These are phyloP conservation scores for Colletotrichum sp. DNA, from an alignment of 2,329 filamentous ascomycete genomes.

Conservation along the genomic window DNA sequence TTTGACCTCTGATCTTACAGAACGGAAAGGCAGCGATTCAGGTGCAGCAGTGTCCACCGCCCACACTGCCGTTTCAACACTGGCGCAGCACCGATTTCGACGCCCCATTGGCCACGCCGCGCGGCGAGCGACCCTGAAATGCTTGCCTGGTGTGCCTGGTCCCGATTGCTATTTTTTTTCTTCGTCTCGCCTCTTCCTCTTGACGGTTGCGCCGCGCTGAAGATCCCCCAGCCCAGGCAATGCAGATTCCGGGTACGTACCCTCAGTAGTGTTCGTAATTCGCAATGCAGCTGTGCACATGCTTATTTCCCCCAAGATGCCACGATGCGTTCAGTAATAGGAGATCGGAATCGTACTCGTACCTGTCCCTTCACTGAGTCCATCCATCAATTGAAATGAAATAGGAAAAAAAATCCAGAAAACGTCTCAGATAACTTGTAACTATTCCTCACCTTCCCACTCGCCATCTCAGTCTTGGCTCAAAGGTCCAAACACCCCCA, in stretches of 20 bases:
- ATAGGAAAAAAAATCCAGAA: not conserved
- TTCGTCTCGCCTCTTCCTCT: not conserved
- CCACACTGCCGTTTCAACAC: slow-evolving; percentile 8
- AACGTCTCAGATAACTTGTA: not conserved
- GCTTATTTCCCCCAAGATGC: not conserved
- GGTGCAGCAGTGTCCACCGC: not conserved
- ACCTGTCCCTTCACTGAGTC: not conserved
- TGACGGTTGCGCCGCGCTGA: not conserved
- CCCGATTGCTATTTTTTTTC: not conserved
- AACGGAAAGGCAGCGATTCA: slow-evolving; percentile 1
- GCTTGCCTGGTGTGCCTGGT: not conserved
- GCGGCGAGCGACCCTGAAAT: not conserved
- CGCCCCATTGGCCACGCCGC: not conserved
- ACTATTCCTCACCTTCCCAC: not conserved
- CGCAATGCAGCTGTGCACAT: not conserved
- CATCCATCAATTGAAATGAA: not conserved
- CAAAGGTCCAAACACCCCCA: not conserved
- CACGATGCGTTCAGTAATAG: not conserved
- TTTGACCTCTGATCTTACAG: not conserved
- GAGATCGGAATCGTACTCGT: not conserved
- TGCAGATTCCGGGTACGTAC: not conserved
- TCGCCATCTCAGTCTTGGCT: not conserved
- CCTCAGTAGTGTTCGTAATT: not conserved
- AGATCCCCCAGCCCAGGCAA: not conserved
- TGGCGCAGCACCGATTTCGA: not conserved